A percentile compares a stretch with the other conserved stretches of the same genome.
These are phyloP conservation scores for Phytophthora pluvialis DNA, from an alignment of 352 stramenopile genomes.

Conservation along the genomic window DNA sequence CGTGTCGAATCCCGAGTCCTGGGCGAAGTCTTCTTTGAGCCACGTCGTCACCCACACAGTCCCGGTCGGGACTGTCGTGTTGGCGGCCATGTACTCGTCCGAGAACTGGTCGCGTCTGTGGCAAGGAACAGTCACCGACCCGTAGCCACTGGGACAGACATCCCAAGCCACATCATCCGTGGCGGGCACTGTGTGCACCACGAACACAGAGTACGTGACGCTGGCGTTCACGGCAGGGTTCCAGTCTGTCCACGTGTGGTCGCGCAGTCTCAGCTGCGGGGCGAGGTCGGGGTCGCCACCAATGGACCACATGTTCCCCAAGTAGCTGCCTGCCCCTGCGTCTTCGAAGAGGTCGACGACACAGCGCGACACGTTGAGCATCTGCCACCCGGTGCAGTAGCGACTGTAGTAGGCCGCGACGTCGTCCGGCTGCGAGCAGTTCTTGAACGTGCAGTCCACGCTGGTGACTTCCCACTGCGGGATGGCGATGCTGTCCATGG, in stretches of 20 bases:
- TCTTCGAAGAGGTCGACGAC: slow-evolving; percentile 30
- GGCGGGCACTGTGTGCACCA: slow-evolving; percentile 25
- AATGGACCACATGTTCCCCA: slow-evolving; percentile 38
- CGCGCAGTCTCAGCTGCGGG: slow-evolving; percentile 19
- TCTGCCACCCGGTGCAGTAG: slow-evolving; percentile 41
- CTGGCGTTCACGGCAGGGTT: slow-evolving; percentile 4
- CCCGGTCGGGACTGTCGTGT: slow-evolving; percentile 20
- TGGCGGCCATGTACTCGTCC: slow-evolving; percentile 23
- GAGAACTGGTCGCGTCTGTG: slow-evolving; percentile 16
- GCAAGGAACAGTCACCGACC: slow-evolving; percentile 20
- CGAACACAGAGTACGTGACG: slow-evolving; percentile 28
- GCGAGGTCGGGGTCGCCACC: slow-evolving; percentile 29
- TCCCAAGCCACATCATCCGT: slow-evolving; percentile 15
- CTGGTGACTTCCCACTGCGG: slow-evolving; percentile 14
- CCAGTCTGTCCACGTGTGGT: slow-evolving; percentile 29
- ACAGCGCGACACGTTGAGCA: slow-evolving; percentile 39
- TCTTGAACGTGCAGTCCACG: slow-evolving; percentile 23
- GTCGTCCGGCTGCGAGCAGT: slow-evolving; percentile 33
- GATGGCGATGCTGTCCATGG: slow-evolving; percentile 36
- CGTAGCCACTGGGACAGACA: slow-evolving; percentile 12
- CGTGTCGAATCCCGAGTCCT: slow-evolving; percentile 25
- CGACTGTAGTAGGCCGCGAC: slow-evolving; percentile 15
- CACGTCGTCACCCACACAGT: slow-evolving; percentile 29
- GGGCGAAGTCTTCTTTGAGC: slow-evolving; percentile 22
- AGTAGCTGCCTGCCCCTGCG: background rate